Base-by-base conservation (phyloP, 306 rosid species). In the Delonix regia region DNA sequence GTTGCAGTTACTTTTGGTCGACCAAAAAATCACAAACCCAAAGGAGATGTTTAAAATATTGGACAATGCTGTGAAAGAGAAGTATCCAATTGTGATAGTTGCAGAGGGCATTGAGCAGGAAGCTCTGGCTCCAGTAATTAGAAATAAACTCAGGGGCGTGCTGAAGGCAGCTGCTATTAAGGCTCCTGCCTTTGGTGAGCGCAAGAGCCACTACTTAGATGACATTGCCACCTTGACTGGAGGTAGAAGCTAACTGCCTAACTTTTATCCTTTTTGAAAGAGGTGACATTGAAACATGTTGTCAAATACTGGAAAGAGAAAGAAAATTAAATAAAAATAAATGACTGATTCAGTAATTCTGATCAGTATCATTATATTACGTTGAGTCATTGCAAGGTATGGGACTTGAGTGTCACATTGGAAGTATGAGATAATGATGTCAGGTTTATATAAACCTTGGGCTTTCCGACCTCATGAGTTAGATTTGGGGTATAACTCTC, bases 121-220 rank as follows among this genome's bases (percentile, higher is more conserved):
- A 87, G 97, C 97, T 75, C 83, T 94, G 47, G 96, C 97, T 85
- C 97, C 95, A n/a, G 81, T 94, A 25, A 89, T 94, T 68, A 89
- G 88, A 88, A 94, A 94, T 77, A 94, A 94, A 84, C 94, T 94
- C 60, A 87, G 62, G 73, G 97, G 98, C 25, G 88, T 83, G 57
- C 87, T 92, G 68, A 87, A 89, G 88, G 98, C 89, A 67, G 97
- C 87, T 39, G 98, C 97, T 74, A 86, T 89, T 71, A 94, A 92
- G 84, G 98, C 97, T 77, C 98, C 97, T 27, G 92, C 97, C 74
- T 94, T 94, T n/a, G 95, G 95, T 18, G 97, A 89, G 86, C 92
- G 90, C 84, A 94, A 92, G 86, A 94, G 84, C 74, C 91, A 89
- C 81, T 90, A 80, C 84, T 87, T 94, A 79, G 97, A 94, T 71